Percentiles rank a stretch among this genome's conserved stretches.
These are phyloP conservation scores for Boletus edulis DNA, from an alignment of 768 basidiomycete species.

Conservation along the genomic window DNA sequence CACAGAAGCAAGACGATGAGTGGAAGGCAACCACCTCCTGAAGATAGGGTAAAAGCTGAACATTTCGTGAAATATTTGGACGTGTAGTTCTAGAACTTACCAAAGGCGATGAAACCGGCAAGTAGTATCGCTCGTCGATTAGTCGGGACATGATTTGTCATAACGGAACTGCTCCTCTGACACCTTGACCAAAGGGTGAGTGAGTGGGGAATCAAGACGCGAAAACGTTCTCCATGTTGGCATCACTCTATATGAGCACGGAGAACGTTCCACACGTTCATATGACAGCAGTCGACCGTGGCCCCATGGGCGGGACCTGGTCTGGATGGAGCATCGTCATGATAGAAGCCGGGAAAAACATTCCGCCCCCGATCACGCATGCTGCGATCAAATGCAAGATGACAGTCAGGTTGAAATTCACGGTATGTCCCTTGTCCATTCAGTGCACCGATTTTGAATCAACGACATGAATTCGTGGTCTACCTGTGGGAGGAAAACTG, in stretches of 20 bases:
- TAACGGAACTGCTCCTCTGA: not conserved
- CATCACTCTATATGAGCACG: not conserved
- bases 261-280: not conserved
- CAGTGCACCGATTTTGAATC: not conserved
- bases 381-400: not conserved
- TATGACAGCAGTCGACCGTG: not conserved
- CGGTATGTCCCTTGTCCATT: not conserved
- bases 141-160: slow-evolving; percentile 9
- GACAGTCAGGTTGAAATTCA: not conserved
- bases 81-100: not conserved
- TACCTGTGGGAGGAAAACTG: not conserved
- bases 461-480: not conserved
- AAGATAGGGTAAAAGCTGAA: not conserved
- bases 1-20: not conserved
- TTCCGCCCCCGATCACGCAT: not conserved
- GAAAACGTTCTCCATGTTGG: not conserved
- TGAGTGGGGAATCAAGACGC: not conserved
- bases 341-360: not conserved
- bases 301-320: not conserved
- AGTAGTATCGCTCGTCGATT: slow-evolving; percentile 11
- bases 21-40: slow-evolving; percentile 6
- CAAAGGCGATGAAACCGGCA: slow-evolving; percentile 15
- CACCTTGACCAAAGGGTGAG: not conserved
- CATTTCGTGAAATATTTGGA: not conserved
- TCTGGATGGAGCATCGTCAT: not conserved